phyloP scores from a whole-genome alignment of 371 early-diverging fungal genomes.

The Lichtheimia ornata region DNA sequence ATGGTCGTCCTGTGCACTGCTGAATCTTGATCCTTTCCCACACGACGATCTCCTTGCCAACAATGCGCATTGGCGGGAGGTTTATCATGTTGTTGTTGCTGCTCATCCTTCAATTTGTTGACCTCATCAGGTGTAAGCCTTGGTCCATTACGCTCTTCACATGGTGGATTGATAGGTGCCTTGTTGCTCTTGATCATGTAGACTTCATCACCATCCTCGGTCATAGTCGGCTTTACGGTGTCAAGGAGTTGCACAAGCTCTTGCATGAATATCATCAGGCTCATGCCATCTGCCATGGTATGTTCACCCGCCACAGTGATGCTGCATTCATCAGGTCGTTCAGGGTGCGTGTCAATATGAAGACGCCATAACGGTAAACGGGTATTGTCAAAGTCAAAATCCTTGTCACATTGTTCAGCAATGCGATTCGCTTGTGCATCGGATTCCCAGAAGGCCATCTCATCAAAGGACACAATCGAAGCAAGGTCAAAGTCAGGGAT shows the following conservation, averaged over 20 bases:
- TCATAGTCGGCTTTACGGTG: not conserved
- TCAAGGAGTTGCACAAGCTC: slow-evolving; percentile 23
- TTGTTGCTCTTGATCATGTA: not conserved
- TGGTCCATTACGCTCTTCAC: slow-evolving; percentile 25
- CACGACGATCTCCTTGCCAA: slow-evolving; percentile 39
- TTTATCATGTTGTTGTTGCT: slow-evolving; percentile 25
- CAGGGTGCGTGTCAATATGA: slow-evolving; percentile 13
- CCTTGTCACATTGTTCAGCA: slow-evolving; percentile 20
- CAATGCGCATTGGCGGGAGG: slow-evolving; percentile 6
- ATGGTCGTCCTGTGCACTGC: slow-evolving; percentile 26
- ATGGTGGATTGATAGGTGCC: slow-evolving; percentile 7
- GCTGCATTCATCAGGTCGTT: slow-evolving; percentile 10
- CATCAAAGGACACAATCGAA: slow-evolving; percentile 18
- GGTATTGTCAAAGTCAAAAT: slow-evolving; percentile 25
- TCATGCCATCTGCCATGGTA: slow-evolving; percentile 35
- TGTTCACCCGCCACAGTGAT: slow-evolving; percentile 25
- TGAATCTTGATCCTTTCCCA: slow-evolving; percentile 10
- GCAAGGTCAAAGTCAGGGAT: slow-evolving; percentile 25
- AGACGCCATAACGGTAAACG: slow-evolving; percentile 38
- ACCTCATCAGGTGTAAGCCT: not conserved
- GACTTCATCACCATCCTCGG: not conserved
- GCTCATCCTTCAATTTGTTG: not conserved
- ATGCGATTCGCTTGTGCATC: slow-evolving; percentile 5
- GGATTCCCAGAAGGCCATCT: slow-evolving; percentile 13
- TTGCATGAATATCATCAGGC: slow-evolving; percentile 26